Evolutionary conservation across 805 yeast species (phyloP), one percentile per base, ranked within the genome.

Genomic region (Metschnikowia similis): DNA sequence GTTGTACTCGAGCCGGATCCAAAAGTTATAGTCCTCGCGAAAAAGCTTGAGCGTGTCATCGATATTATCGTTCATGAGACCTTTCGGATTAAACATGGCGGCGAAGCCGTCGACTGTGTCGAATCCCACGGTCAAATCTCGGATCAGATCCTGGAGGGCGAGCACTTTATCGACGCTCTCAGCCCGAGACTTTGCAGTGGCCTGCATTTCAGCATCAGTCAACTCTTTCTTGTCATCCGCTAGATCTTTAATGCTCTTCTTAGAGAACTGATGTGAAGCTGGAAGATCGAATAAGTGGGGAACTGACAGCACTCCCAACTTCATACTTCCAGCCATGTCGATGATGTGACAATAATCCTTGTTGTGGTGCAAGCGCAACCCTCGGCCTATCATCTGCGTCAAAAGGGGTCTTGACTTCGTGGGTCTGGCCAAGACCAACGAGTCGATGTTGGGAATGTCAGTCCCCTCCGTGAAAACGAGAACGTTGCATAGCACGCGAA

Each of bases 391-490:
- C 96, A 91, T 91, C 62, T 91, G 98, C 14, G 83, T 75, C 35
- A 89, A 66, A 39, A 91, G 67, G 0, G 86, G 81, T 31, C 82
- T 69, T 0, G 97, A 90, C 50, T 76, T 76, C 0, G 97, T 87
- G 1, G 97, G 96, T 32, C 97, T 70, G 3, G 88, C 87, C 31
- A 91, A 65, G 29, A 91, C 72, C 10, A 91, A 70, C 30, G 89
- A 83, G 61, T 91, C 97, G 49, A 90, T 85, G 53, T 83, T 83
- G 2, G 97, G 97, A 16, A 92, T 83, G 67, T 91, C 97, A 0
- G 97, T 89, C 0, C 98, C 98, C 64, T 91, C 98, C 0, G 96
- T 91, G 58, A 92, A 85, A 6, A 91, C 88, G 14, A 87, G 89
- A 63, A 96, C 94, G 61, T 92, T 92, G 69, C 94, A 77, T 30